Evolutionary conservation across 139 green algal genomes (phyloP), one percentile per base, ranked within the genome.

Genomic region (Auxenochlorella pyrenoidosa): DNA sequence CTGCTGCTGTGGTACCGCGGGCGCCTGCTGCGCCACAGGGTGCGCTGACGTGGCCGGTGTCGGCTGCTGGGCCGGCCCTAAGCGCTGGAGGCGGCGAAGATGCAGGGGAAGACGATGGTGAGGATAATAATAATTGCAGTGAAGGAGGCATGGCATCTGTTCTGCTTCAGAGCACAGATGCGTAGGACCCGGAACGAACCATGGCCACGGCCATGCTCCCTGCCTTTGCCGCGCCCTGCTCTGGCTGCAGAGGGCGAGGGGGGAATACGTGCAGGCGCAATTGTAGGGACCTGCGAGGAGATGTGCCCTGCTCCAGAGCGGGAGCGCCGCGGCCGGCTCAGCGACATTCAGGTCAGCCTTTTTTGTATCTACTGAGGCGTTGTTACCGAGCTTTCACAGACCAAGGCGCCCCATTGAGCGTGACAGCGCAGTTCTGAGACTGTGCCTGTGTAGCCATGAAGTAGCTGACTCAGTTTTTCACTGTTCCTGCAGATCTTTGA

Each of bases 301-400:
- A 97, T 97, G 94, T 97, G 94, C 80, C 94, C 94, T 0, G 86
- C 72, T 5, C 82, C 75, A 28, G 94, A 97, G 90, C 75, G 91
- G 6, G 91, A 92, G 51, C 79, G 90, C 58, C 82, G 94, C 5
- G 63, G 89, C n/a, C 70, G 86, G 30, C 91, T 91, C 59, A 88
- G 93, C 66, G 93, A 94, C 72, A 86, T 97, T 34, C 89, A 87
- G 80, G 80, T 76, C 40, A 12, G 80, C 4, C 15, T 32, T 28
- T 10, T 10, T 18, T 10, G 10, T 18, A 6, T 10, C 47, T 10
- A 54, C 10, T 18, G 8, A 54, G 47, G 47, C 47, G 8, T 54
- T 54, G 47, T 54, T 54, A 18, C 47, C 10, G 8, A 54, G 8
- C 47, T 54, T 10, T 54, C 47, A 54, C 6, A 54, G 6, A 54